A percentile compares a stretch with the other conserved stretches of the same genome.
Conservation (phyloP, 1,139 yeast species). For the Suhomyces guaymorum region DNA sequence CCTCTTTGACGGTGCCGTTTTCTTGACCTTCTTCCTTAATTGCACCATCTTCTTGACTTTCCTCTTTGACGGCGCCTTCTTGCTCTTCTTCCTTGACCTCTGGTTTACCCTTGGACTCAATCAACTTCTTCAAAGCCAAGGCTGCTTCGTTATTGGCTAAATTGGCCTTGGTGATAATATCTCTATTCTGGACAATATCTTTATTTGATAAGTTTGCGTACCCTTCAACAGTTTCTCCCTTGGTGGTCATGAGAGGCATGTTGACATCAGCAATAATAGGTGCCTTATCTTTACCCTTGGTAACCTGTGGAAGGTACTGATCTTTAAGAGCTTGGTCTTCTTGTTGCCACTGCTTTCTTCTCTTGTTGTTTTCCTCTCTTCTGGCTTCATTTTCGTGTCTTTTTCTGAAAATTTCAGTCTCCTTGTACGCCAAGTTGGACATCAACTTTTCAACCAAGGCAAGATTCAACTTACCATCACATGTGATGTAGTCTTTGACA, state of each 20-base stretch:
- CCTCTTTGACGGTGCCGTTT: constrained; percentile 1
- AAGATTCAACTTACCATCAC: constrained; percentile 82
- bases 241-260: constrained; percentile 73
- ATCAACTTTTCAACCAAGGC: constrained; percentile 75
- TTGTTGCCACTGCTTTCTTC: constrained; percentile 52
- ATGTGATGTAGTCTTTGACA: constrained; percentile 76
- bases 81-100: constrained; percentile 16
- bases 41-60: constrained; percentile 2
- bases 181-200: constrained; percentile 70
- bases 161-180: constrained; percentile 70
- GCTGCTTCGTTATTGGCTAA: constrained; percentile 75
- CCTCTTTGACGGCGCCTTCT: background rate
- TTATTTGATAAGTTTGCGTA: constrained; percentile 64
- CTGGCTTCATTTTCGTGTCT: constrained; percentile 69
- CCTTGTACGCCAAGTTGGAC: constrained; percentile 66
- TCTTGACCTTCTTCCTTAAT: constrained; percentile 1
- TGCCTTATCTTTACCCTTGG: constrained; percentile 75
- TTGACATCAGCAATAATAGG: constrained; percentile 71
- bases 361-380: constrained; percentile 60
- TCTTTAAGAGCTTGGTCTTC: constrained; percentile 39
- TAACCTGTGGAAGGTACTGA: constrained; percentile 38
- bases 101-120: constrained; percentile 40
- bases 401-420: constrained; percentile 73
- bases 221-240: constrained; percentile 68
- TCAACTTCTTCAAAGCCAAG: constrained; percentile 54